Conservation (phyloP, 2,329 filamentous ascomycete species). For the Botrytis byssoidea region DNA sequence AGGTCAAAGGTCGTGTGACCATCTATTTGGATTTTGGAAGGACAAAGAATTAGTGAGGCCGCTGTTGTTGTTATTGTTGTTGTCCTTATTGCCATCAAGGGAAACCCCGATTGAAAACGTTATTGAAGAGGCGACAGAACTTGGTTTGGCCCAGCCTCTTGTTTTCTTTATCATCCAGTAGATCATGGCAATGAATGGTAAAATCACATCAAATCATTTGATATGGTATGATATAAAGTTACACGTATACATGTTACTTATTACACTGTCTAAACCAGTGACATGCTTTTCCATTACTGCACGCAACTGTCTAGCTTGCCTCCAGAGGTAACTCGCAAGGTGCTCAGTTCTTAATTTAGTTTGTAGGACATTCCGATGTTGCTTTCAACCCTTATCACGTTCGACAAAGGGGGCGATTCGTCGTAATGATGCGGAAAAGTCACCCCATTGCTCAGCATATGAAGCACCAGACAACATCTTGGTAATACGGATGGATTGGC, state of each 20-base stretch:
- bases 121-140: slow-evolving; percentile 1
- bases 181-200: neutral
- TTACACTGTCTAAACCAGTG: neutral
- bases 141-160: slow-evolving; percentile 8
- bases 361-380: slow-evolving; percentile 3
- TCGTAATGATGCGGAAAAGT: neutral
- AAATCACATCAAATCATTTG: neutral
- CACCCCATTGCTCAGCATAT: neutral
- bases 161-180: neutral
- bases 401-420: neutral
- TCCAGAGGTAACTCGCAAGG: neutral
- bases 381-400: neutral
- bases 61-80: neutral
- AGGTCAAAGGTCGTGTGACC: slow-evolving; percentile 9
- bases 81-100: neutral
- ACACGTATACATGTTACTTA: neutral
- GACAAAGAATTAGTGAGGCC: neutral
- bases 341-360: neutral
- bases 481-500: neutral
- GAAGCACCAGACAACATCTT: slow-evolving; percentile 9
- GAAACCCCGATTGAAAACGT: neutral
- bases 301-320: neutral
- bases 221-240: neutral
- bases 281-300: neutral
- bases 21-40: neutral